Percentiles rank a stretch among this genome's conserved stretches.
Conservation (phyloP, 2,329 filamentous ascomycete species). For the Pseudopyrenochaeta lycopersici region DNA sequence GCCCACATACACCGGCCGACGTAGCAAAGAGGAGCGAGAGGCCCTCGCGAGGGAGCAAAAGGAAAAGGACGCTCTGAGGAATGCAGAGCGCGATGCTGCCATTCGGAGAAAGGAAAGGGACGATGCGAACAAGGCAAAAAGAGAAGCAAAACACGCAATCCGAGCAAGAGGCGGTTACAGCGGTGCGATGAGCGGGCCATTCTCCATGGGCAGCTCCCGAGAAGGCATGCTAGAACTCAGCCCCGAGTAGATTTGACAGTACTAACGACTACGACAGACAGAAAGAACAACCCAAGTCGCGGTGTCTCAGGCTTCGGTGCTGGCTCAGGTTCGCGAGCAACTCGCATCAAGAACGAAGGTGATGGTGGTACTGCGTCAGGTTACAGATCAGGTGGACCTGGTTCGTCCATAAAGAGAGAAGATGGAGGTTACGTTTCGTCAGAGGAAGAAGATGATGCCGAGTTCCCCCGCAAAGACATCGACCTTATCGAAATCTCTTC, state of each 20-base stretch:
- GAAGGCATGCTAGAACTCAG: slow-evolving; percentile 28
- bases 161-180: slow-evolving; percentile 55
- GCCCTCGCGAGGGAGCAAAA: slow-evolving; percentile 52
- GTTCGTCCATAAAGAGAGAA: slow-evolving; percentile 34
- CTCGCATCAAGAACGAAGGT: slow-evolving; percentile 44
- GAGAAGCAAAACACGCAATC: slow-evolving; percentile 36
- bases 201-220: slow-evolving; percentile 45
- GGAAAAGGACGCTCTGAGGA: slow-evolving; percentile 50
- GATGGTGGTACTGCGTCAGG: slow-evolving; percentile 26
- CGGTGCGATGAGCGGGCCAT: slow-evolving; percentile 52
- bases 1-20: slow-evolving; percentile 55
- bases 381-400: slow-evolving; percentile 19
- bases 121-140: slow-evolving; percentile 27
- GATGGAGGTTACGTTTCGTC: slow-evolving; percentile 56
- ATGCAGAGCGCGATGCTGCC: slow-evolving; percentile 44
- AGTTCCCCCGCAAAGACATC: slow-evolving; percentile 61
- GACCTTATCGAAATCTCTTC: slow-evolving; percentile 68
- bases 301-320: slow-evolving; percentile 32
- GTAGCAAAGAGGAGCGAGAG: slow-evolving; percentile 56
- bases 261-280: slow-evolving; percentile 28
- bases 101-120: slow-evolving; percentile 33
- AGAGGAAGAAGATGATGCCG: slow-evolving; percentile 58
- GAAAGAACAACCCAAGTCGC: slow-evolving; percentile 25
- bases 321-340: slow-evolving; percentile 41
- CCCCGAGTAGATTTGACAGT: not conserved